Evolutionary conservation across 2,329 filamentous ascomycete species (phyloP).

Genomic region (Colletotrichum sojae): DNA sequence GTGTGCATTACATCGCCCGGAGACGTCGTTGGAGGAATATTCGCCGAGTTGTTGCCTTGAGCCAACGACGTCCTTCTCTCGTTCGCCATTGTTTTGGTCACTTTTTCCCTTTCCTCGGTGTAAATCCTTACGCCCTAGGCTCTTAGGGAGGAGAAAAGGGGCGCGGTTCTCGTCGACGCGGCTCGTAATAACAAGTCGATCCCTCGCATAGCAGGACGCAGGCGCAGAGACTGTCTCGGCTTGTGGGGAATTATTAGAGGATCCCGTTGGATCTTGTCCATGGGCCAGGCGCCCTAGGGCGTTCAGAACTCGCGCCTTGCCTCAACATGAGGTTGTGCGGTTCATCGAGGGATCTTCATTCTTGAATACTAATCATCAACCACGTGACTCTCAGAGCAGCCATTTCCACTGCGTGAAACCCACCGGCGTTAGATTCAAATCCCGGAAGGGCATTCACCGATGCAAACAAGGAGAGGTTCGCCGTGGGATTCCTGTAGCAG

Average conservation of each 20-base stretch:
- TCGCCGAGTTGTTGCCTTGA: not conserved
- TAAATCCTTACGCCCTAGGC: not conserved
- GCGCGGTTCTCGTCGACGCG: not conserved
- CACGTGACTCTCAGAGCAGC: too few species aligned
- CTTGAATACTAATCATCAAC: too few species aligned
- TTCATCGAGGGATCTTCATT: too few species aligned
- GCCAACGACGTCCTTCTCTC: not conserved
- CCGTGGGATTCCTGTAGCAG: too few species aligned
- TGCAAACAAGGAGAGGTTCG: too few species aligned
- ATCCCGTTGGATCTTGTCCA: not conserved
- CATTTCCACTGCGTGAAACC: too few species aligned
- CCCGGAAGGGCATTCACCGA: too few species aligned
- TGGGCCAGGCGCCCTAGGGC: slow-evolving; percentile 3
- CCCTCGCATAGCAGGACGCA: not conserved
- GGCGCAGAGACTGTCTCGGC: not conserved
- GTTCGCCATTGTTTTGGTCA: not conserved
- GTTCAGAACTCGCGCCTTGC: not conserved
- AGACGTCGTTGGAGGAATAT: not conserved
- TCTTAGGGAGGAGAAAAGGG: not conserved
- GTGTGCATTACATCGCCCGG: not conserved
- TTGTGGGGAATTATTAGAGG: not conserved
- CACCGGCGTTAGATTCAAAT: too few species aligned
- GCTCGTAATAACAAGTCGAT: not conserved
- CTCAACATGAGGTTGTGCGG: too few species aligned
- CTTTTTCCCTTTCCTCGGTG: too few species aligned